These are phyloP conservation scores for Kurtzmaniella quercitrusa DNA, from an alignment of 1,139 yeast species.

Conservation along the genomic window DNA sequence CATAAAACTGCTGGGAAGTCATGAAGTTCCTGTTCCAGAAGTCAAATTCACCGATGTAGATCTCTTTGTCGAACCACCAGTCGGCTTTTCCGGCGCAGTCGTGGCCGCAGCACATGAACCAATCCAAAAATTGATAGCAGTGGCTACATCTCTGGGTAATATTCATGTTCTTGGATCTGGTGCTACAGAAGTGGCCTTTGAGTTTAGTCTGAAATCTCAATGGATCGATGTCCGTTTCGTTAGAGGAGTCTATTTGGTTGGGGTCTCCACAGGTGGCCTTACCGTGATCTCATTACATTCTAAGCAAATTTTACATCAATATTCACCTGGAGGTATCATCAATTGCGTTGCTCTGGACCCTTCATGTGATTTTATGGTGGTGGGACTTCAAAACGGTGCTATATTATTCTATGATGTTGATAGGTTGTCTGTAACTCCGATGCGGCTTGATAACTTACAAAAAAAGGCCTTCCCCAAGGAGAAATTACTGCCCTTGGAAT, in stretches of 20 bases:
- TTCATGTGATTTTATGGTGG: constrained; percentile 76
- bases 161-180: constrained; percentile 82
- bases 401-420: constrained; percentile 81
- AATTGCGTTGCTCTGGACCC: constrained; percentile 76
- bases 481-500: constrained; percentile 55
- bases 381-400: constrained; percentile 79
- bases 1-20: constrained; percentile 42
- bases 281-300: constrained; percentile 68
- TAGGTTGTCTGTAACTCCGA: constrained; percentile 62
- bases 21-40: constrained; percentile 37
- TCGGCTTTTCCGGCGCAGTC: constrained; percentile 38
- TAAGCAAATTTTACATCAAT: constrained; percentile 50
- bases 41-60: constrained; percentile 31
- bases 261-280: constrained; percentile 50
- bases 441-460: constrained; percentile 71
- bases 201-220: constrained; percentile 45
- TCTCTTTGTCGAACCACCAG: constrained; percentile 31
- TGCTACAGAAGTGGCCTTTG: constrained; percentile 71
- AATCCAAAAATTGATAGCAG: constrained; percentile 79
- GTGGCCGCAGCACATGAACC: constrained; percentile 79
- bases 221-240: constrained; percentile 61
- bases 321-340: constrained; percentile 59
- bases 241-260: constrained; percentile 77
- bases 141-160: constrained; percentile 61
- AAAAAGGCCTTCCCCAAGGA: constrained; percentile 47